Base-by-base conservation (phyloP, 192 early-diverging fungal genomes). In the Linderina pennispora region DNA sequence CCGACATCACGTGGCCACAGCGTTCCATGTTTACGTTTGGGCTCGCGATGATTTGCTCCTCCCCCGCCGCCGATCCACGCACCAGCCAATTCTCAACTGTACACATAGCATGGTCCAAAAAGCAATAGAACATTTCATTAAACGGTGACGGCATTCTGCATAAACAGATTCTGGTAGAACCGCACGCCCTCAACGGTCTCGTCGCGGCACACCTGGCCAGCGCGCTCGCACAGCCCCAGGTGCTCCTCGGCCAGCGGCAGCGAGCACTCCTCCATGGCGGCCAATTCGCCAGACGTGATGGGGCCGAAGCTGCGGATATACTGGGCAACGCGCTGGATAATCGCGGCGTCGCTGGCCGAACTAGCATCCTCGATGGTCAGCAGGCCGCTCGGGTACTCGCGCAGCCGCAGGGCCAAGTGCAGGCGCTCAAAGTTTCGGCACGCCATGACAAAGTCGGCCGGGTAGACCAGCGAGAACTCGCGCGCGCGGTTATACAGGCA, bases 401-500 rank as follows among this genome's bases (percentile, higher is more conserved):
- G 72, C 50, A 95, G 47, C 19, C 84, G 73, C 34, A 90, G 79
- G 4, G 88, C 86, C 24, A 95, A 65, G 17, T 77, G 43, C 36
- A 94, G 65, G 6, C 45, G 38, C 40, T 76, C 74, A 45, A 96
- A 91, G 51, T 78, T 69, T 11, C 55, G 53, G 55, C 85, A 85
- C 17, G 88, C 84, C 50, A 84, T 86, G 38, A 80, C 78, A 43
- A 98, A 77, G 72, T 98, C 95, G n/a, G 87, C 78, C 5, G 95
- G 95, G 0, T 92, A 98, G 14, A 98, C 86, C 8, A 95, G 76
- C 17, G 89, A 86, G 66, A 62, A 53, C 40, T 93, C 92, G 37
- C 95, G 81, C 5, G 92, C 95, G 3, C 92, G 83, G 58, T 98
- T 98, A 59, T 90, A 94, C 32, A 98, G 53, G 55, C 93, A 97